Evolutionary conservation across 225 moss, liverwort and hornwort species (phyloP).

Genomic region (Asterella californica): DNA sequence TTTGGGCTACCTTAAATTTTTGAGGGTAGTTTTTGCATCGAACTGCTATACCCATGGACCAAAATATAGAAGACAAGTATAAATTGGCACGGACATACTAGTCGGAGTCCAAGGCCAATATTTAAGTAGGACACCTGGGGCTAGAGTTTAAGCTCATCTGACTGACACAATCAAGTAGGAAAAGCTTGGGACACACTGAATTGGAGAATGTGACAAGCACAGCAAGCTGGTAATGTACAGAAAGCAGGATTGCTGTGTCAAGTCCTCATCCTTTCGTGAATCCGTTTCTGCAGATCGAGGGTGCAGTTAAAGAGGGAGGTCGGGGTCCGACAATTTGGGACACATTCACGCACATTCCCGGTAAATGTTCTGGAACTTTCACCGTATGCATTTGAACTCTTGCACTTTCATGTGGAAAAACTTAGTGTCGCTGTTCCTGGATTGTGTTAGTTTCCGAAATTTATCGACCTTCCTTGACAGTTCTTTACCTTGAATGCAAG

Average conservation of each 20-base stretch:
- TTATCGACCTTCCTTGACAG: neutral
- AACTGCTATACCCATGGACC: neutral
- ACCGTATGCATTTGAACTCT: neutral
- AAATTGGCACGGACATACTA: neutral
- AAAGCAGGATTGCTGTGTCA: neutral
- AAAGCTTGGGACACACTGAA: neutral
- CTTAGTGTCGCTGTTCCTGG: neutral
- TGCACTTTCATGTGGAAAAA: neutral
- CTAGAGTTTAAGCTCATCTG: no score
- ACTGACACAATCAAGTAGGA: no score
- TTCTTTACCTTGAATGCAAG: neutral
- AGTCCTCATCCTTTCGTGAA: neutral
- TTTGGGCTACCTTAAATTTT: no score
- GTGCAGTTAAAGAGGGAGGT: conserved; percentile 61
- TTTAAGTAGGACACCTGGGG: no score
- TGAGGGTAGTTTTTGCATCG: neutral
- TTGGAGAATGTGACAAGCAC: neutral
- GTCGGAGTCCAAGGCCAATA: no score
- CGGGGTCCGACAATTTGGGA: conserved; percentile 82
- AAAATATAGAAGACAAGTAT: no score
- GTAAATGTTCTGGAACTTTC: conserved; percentile 22
- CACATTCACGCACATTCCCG: conserved; percentile 58
- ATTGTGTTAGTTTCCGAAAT: neutral
- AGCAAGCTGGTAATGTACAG: neutral
- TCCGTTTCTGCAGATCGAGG: conserved; percentile 63